Evolutionary conservation across 495 filamentous ascomycete species (phyloP).

Genomic region (Aspergillus ostianus): DNA sequence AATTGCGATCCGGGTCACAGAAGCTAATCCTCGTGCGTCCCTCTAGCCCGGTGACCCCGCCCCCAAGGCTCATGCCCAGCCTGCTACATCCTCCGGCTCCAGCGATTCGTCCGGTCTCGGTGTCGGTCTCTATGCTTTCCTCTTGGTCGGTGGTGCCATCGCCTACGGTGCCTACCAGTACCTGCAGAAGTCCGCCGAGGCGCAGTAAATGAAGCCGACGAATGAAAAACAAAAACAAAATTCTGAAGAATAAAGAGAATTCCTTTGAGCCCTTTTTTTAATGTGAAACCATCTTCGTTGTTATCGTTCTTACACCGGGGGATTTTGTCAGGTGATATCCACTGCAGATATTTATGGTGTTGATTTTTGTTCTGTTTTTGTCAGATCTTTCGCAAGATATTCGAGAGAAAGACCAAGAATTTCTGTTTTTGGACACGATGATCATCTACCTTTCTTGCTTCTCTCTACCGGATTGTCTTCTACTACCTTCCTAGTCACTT

Average conservation of each 20-base stretch:
- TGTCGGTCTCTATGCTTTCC: slow-evolving; percentile 76
- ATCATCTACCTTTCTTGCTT: neutral
- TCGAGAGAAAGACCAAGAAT: slow-evolving; percentile 5
- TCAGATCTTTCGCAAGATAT: neutral
- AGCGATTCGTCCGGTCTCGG: slow-evolving; percentile 56
- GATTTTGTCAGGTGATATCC: slow-evolving; percentile 20
- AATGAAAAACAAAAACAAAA: slow-evolving; percentile 8
- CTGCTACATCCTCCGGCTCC: slow-evolving; percentile 46
- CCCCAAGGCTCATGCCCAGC: slow-evolving; percentile 59
- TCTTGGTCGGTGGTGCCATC: slow-evolving; percentile 72
- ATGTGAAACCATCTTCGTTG: slow-evolving; percentile 12
- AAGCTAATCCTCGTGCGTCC: slow-evolving; percentile 5
- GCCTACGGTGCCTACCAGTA: slow-evolving; percentile 89
- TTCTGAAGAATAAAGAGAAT: slow-evolving; percentile 8
- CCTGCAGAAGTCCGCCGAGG: slow-evolving; percentile 58
- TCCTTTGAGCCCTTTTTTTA: slow-evolving; percentile 14
- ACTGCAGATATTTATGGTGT: slow-evolving; percentile 14
- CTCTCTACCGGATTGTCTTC: neutral
- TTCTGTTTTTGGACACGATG: neutral
- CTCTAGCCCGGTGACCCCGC: slow-evolving; percentile 79
- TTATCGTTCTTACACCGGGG: slow-evolving; percentile 10
- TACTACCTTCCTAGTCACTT: neutral
- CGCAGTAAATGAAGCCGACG: slow-evolving; percentile 21
- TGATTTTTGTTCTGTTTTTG: slow-evolving; percentile 1
- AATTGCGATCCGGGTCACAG: slow-evolving; percentile 9